Evolutionary conservation across 495 filamentous ascomycete genomes (phyloP).

Genomic region (Penicillium bialowiezense): DNA sequence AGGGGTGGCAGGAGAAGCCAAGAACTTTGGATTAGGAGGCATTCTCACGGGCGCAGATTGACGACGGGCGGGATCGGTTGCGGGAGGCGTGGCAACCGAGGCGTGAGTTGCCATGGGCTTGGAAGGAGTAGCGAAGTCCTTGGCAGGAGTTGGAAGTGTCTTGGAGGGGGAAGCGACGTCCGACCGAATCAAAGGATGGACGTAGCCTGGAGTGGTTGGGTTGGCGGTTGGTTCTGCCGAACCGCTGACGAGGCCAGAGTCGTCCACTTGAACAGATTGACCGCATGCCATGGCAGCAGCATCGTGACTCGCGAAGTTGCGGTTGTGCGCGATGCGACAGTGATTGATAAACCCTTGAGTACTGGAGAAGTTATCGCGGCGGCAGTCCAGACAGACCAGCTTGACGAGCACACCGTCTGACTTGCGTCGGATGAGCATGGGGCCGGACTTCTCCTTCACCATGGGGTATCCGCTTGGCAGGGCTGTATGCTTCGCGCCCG

Average conservation of each 20-base stretch:
- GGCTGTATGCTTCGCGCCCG: slow-evolving; percentile 63
- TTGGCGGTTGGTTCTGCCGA: slow-evolving; percentile 44
- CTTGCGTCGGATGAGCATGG: slow-evolving; percentile 58
- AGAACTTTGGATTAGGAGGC: slow-evolving; percentile 23
- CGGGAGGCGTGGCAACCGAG: slow-evolving; percentile 32
- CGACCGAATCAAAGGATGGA: slow-evolving; percentile 67
- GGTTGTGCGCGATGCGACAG: slow-evolving; percentile 88
- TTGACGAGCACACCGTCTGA: slow-evolving; percentile 65
- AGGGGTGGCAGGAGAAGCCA: slow-evolving; percentile 65
- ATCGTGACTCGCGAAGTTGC: slow-evolving; percentile 91
- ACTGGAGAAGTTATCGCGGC: slow-evolving; percentile 86
- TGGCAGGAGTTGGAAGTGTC: slow-evolving; percentile 39
- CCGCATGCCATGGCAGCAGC: slow-evolving; percentile 89
- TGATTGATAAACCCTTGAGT: slow-evolving; percentile 98
- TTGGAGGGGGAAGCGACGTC: slow-evolving; percentile 50
- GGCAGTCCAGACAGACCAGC: slow-evolving; percentile 85
- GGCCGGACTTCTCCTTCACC: slow-evolving; percentile 62
- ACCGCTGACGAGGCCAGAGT: slow-evolving; percentile 52
- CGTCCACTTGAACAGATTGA: slow-evolving; percentile 70
- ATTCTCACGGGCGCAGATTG: slow-evolving; percentile 13
- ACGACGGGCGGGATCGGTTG: slow-evolving; percentile 10
- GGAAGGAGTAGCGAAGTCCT: slow-evolving; percentile 38
- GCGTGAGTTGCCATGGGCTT: slow-evolving; percentile 10
- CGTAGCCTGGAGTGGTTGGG: slow-evolving; percentile 47
- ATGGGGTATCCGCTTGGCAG: slow-evolving; percentile 69